phyloP scores from a whole-genome alignment of 1,284 basidiomycete genomes.

The Cryptococcus sp. region DNA sequence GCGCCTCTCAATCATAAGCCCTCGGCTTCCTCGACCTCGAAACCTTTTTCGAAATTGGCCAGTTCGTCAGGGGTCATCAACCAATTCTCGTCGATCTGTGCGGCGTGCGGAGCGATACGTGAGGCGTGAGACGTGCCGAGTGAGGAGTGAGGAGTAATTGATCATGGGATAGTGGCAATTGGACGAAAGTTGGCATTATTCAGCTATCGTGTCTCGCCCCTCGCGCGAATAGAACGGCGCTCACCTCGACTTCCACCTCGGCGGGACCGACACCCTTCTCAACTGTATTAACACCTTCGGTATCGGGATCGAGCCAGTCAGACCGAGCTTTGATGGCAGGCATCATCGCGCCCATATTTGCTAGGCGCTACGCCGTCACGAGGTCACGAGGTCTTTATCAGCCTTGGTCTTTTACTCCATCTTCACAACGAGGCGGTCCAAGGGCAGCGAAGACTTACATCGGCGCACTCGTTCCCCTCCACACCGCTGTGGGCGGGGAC shows the following conservation, averaged over 20 bases:
- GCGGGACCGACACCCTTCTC: constrained; percentile 26
- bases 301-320: constrained; percentile 46
- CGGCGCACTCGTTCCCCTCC: constrained; percentile 51
- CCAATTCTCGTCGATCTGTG: constrained; percentile 41
- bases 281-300: not conserved
- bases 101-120: not conserved
- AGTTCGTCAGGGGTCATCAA: constrained; percentile 40
- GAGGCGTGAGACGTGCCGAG: not conserved
- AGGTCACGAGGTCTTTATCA: not conserved
- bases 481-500: constrained; percentile 47
- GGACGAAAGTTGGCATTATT: not conserved
- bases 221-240: not conserved
- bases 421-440: not conserved
- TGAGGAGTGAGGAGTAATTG: too few relatives aligned
- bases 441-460: constrained; percentile 39
- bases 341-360: constrained; percentile 39
- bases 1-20: too few relatives aligned
- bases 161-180: too few relatives aligned
- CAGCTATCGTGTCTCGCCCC: not conserved
- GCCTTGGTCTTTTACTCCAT: not conserved
- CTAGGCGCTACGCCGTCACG: constrained; percentile 32
- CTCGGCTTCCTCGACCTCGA: constrained; percentile 6
- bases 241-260: constrained; percentile 55
- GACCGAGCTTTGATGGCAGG: constrained; percentile 29
- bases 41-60: constrained; percentile 28